Percentiles rank a stretch among this genome's conserved stretches.
These are phyloP conservation scores for Schizonepeta tenuifolia DNA, from an alignment of 257 asterid genomes.

Conservation along the genomic window DNA sequence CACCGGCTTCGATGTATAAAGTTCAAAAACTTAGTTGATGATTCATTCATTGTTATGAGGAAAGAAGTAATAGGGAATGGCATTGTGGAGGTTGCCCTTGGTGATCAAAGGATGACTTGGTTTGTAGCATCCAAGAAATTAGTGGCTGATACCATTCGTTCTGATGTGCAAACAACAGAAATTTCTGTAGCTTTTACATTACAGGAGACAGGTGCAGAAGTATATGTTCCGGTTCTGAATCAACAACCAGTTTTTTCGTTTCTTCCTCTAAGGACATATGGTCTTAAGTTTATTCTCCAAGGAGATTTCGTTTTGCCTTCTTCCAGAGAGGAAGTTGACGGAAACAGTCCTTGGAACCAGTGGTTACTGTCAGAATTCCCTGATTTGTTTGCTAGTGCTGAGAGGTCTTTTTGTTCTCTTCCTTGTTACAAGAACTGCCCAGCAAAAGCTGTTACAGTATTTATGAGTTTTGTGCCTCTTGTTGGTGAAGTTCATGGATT, in stretches of 20 bases:
- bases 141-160: constrained; percentile 58
- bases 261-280: constrained; percentile 97
- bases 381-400: constrained; percentile 75
- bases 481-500: constrained; percentile 94
- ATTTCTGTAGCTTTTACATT: constrained; percentile 88
- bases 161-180: constrained; percentile 72
- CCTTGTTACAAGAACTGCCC: constrained; percentile 70
- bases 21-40: constrained; percentile 68
- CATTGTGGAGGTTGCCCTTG: constrained; percentile 71
- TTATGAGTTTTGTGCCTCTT: constrained; percentile 89
- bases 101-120: constrained; percentile 83
- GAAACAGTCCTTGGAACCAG: constrained; percentile 95
- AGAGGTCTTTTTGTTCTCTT: constrained; percentile 75
- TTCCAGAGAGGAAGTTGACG: constrained; percentile 98
- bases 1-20: constrained; percentile 85
- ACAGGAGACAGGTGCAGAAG: constrained; percentile 59
- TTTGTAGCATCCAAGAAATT: constrained; percentile 77
- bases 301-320: constrained; percentile 98
- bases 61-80: constrained; percentile 79
- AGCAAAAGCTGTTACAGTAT: constrained; percentile 79
- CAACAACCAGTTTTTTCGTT: constrained; percentile 97
- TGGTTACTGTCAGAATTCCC: constrained; percentile 92
- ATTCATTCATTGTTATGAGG: constrained; percentile 73
- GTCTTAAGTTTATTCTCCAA: constrained; percentile 91
- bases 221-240: constrained; percentile 60